Evolutionary conservation across 441 rosid genomes (phyloP).

Genomic region (Mallotus japonicus): DNA sequence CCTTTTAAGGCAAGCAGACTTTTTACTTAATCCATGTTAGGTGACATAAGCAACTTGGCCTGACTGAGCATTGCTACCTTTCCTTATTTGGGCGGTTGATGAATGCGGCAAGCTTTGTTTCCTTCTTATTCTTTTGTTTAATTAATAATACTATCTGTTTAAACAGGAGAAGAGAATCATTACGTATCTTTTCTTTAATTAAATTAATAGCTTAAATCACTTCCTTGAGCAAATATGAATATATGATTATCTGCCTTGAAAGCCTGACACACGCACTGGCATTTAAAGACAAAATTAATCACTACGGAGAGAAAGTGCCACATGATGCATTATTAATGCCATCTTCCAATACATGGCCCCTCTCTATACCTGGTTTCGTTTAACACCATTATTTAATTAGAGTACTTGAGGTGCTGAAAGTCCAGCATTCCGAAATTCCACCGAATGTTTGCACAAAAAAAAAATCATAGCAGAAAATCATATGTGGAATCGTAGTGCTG

Average conservation of each 20-base stretch:
- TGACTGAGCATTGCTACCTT: slow-evolving; percentile 24
- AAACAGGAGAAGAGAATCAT: neutral
- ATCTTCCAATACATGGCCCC: neutral
- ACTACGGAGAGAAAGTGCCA: neutral
- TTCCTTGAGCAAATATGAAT: neutral
- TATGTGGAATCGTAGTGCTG: neutral
- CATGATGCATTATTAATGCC: neutral
- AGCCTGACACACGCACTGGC: slow-evolving; percentile 1
- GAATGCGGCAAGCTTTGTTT: slow-evolving; percentile 31
- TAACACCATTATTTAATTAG: neutral
- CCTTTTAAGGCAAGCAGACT: slow-evolving; percentile 29
- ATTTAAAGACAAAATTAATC: neutral
- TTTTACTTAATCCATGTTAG: slow-evolving; percentile 22
- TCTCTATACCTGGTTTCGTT: neutral
- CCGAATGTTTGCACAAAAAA: no score
- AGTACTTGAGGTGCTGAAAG: neutral
- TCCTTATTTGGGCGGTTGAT: slow-evolving; percentile 28
- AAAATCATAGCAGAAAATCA: no score
- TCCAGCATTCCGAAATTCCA: no score
- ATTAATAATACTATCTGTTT: slow-evolving; percentile 1
- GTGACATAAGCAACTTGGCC: slow-evolving; percentile 18
- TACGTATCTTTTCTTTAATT: neutral
- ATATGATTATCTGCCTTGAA: neutral
- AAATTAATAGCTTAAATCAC: neutral
- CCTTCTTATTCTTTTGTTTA: neutral